Evolutionary conservation across 2,329 filamentous ascomycete species (phyloP).

Genomic region (Endoconidiophora polonica): DNA sequence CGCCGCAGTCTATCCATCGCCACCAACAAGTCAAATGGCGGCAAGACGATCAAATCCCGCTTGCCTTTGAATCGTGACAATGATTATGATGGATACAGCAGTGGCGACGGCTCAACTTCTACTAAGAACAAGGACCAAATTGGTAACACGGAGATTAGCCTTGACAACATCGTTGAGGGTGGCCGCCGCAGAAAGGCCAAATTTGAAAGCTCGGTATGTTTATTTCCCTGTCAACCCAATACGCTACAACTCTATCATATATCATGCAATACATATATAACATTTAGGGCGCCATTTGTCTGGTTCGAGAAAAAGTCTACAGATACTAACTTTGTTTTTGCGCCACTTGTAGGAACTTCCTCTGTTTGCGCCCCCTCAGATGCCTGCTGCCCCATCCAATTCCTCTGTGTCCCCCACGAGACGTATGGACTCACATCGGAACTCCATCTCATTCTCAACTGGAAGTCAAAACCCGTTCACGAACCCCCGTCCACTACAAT

Average conservation of each 20-base stretch:
- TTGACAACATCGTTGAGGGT: slow-evolving; percentile 96
- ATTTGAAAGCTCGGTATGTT: slow-evolving; percentile 86
- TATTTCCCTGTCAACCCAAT: not conserved
- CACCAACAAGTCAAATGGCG: slow-evolving; percentile 25
- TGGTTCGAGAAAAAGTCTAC: not conserved
- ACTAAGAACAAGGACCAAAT: slow-evolving; percentile 71
- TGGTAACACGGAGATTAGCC: slow-evolving; percentile 89
- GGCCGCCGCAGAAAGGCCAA: slow-evolving; percentile 89
- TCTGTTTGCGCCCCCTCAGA: slow-evolving; percentile 83
- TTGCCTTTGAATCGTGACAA: slow-evolving; percentile 31
- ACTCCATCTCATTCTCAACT: slow-evolving; percentile 58
- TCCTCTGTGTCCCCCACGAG: slow-evolving; percentile 90
- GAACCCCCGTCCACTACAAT: slow-evolving; percentile 62
- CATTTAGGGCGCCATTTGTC: not conserved
- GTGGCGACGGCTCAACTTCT: slow-evolving; percentile 65
- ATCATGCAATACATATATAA: not conserved
- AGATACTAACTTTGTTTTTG: slow-evolving; percentile 18
- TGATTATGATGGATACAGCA: slow-evolving; percentile 62
- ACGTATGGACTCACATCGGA: slow-evolving; percentile 54
- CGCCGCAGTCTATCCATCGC: slow-evolving; percentile 61
- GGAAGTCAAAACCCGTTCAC: slow-evolving; percentile 65
- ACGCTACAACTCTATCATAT: not conserved
- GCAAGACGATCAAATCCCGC: slow-evolving; percentile 52
- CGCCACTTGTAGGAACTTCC: slow-evolving; percentile 59
- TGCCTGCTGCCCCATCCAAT: slow-evolving; percentile 87